A percentile compares a stretch with the other conserved stretches of the same genome.
Evolutionary conservation across 208 protist genomes (phyloP).

Genomic region (Leishmania tropica): DNA sequence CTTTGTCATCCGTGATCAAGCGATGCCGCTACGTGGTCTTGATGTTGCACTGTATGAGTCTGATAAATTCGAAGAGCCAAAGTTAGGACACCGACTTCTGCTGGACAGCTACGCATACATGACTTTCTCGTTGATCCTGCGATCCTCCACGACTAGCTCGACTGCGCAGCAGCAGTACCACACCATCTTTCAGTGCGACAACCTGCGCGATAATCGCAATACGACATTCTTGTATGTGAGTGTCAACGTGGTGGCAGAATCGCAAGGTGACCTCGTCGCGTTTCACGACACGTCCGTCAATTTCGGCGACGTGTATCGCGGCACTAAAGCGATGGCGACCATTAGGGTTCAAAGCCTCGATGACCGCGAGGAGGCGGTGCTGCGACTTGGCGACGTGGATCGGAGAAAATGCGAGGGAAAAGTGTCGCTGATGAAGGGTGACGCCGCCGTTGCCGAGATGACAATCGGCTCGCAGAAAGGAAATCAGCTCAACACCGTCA

Average conservation of each 20-base stretch:
- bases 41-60: slow-evolving; percentile 75
- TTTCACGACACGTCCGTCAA: slow-evolving; percentile 58
- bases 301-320: slow-evolving; percentile 86
- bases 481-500: slow-evolving; percentile 31
- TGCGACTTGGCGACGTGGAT: slow-evolving; percentile 50
- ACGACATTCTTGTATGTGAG: slow-evolving; percentile 67
- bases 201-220: slow-evolving; percentile 74
- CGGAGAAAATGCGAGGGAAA: slow-evolving; percentile 57
- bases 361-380: slow-evolving; percentile 50
- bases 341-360: slow-evolving; percentile 52
- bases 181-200: slow-evolving; percentile 80
- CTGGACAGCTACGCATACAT: slow-evolving; percentile 74
- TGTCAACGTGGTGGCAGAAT: slow-evolving; percentile 63
- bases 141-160: slow-evolving; percentile 36
- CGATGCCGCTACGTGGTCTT: slow-evolving; percentile 57
- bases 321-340: slow-evolving; percentile 45
- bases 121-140: slow-evolving; percentile 76
- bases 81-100: slow-evolving; percentile 60
- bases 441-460: slow-evolving; percentile 59
- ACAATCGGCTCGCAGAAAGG: slow-evolving; percentile 53
- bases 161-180: slow-evolving; percentile 48
- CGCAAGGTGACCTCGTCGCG: slow-evolving; percentile 67
- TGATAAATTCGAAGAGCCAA: slow-evolving; percentile 79
- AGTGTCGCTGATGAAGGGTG: slow-evolving; percentile 55
- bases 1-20: slow-evolving; percentile 80